Evolutionary conservation across 192 early-diverging fungal species (phyloP).

Genomic region (Coemansia sp.): DNA sequence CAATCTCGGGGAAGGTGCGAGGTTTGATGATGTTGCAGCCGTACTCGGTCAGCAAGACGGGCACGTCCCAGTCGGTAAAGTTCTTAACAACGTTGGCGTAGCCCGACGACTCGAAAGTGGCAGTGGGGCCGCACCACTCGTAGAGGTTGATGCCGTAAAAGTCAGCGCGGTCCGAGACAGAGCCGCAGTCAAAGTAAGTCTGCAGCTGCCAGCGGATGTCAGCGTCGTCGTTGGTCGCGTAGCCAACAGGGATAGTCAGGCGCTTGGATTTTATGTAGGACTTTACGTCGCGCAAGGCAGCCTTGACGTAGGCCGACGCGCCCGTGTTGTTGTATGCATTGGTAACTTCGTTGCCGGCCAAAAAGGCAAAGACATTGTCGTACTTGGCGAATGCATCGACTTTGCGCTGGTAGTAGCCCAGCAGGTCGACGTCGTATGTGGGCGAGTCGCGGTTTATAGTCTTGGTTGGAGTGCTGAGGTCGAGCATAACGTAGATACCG

Average conservation of each 20-base stretch:
- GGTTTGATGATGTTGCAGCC: slow-evolving; percentile 70
- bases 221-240: slow-evolving; percentile 72
- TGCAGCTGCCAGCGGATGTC: slow-evolving; percentile 63
- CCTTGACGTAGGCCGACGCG: slow-evolving; percentile 67
- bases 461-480: slow-evolving; percentile 58
- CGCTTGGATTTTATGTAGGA: slow-evolving; percentile 55
- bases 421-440: slow-evolving; percentile 56
- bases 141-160: slow-evolving; percentile 76
- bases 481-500: slow-evolving; percentile 74
- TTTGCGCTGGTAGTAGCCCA: slow-evolving; percentile 56
- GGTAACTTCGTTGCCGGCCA: slow-evolving; percentile 76
- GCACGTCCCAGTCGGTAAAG: slow-evolving; percentile 60
- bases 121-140: slow-evolving; percentile 69
- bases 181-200: slow-evolving; percentile 70
- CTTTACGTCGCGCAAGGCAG: slow-evolving; percentile 65
- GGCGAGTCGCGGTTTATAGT: slow-evolving; percentile 66
- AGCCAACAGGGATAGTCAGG: slow-evolving; percentile 68
- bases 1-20: slow-evolving; percentile 66
- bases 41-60: slow-evolving; percentile 72
- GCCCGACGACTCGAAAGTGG: slow-evolving; percentile 62
- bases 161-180: slow-evolving; percentile 57
- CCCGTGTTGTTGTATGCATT: slow-evolving; percentile 60
- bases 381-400: slow-evolving; percentile 69
- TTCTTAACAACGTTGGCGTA: slow-evolving; percentile 63
- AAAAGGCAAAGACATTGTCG: slow-evolving; percentile 62